Conservation (phyloP, 2,329 filamentous ascomycete genomes). For the Pseudocercospora ulei region DNA sequence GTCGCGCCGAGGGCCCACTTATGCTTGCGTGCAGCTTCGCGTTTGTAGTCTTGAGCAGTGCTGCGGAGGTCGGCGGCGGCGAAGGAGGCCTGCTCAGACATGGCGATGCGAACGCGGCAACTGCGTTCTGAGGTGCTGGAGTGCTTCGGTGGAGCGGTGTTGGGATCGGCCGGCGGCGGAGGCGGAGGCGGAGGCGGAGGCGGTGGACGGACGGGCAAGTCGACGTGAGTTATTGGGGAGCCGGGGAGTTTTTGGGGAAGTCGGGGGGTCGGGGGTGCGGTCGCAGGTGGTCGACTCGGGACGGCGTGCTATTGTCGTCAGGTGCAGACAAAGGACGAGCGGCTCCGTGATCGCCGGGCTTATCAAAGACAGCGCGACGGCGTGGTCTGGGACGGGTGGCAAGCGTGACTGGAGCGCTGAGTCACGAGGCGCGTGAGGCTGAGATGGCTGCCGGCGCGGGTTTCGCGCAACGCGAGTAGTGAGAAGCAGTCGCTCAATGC, state of each 20-base stretch:
- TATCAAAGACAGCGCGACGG: slow-evolving; percentile 16
- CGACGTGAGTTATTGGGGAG: too few species aligned
- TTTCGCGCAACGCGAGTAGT: not conserved
- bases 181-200: slow-evolving; percentile 8
- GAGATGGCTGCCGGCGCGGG: slow-evolving; percentile 10
- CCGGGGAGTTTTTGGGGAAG: not conserved
- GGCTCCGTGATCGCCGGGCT: slow-evolving; percentile 13
- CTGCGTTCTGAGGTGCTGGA: slow-evolving; percentile 9
- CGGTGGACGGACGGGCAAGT: too few species aligned
- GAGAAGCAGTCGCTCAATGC: slow-evolving; percentile 3
- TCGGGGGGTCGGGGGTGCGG: too few species aligned
- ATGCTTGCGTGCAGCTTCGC: slow-evolving; percentile 43
- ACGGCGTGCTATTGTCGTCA: slow-evolving; percentile 5
- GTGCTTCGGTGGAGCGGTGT: slow-evolving; percentile 9
- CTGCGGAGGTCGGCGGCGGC: slow-evolving; percentile 47
- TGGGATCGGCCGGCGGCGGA: slow-evolving; percentile 7
- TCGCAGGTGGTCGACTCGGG: slow-evolving; percentile 13
- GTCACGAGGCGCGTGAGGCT: slow-evolving; percentile 18
- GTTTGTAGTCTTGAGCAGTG: slow-evolving; percentile 45
- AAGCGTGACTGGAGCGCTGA: slow-evolving; percentile 14
- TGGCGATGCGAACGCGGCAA: slow-evolving; percentile 25
- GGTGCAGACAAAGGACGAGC: slow-evolving; percentile 13
- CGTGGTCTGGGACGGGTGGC: slow-evolving; percentile 14
- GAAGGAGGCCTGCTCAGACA: slow-evolving; percentile 42
- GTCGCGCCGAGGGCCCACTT: slow-evolving; percentile 44